These are phyloP conservation scores for Colletotrichum kahawae DNA, from an alignment of 2,329 filamentous ascomycete genomes.

Conservation along the genomic window DNA sequence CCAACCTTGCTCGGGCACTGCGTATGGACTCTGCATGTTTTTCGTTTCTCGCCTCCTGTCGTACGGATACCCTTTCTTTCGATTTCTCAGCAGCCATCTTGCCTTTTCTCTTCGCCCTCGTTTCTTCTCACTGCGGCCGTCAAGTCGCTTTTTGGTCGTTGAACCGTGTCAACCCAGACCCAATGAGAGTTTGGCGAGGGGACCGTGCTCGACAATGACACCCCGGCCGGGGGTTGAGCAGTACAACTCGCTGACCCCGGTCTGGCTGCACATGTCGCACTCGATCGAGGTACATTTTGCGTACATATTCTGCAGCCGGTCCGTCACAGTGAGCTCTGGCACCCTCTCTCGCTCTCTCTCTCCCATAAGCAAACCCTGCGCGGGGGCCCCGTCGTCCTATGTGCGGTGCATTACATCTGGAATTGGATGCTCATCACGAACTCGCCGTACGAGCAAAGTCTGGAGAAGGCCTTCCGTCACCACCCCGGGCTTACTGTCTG, in stretches of 20 bases:
- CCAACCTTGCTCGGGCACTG: neutral
- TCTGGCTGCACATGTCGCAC: neutral
- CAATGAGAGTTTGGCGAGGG: neutral
- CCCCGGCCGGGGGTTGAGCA: neutral
- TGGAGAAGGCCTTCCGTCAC: neutral
- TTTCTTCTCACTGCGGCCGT: neutral
- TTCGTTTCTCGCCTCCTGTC: neutral
- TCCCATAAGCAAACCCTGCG: neutral
- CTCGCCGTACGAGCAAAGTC: neutral
- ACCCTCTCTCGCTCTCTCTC: neutral
- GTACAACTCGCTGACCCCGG: neutral
- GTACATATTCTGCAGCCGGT: neutral
- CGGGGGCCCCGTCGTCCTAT: neutral
- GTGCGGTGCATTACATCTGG: constrained; percentile 1
- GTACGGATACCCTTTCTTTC: neutral
- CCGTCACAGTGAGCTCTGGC: neutral
- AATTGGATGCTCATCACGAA: neutral
- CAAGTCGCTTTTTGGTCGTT: neutral
- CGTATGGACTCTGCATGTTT: neutral
- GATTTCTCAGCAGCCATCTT: neutral
- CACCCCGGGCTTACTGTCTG: neutral
- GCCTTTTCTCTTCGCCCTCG: neutral
- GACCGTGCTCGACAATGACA: constrained; percentile 4
- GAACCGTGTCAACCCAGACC: constrained; percentile 2
- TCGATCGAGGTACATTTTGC: neutral